Conservation (phyloP, 495 filamentous ascomycete species). For the Antarctomyces pellizariae region DNA sequence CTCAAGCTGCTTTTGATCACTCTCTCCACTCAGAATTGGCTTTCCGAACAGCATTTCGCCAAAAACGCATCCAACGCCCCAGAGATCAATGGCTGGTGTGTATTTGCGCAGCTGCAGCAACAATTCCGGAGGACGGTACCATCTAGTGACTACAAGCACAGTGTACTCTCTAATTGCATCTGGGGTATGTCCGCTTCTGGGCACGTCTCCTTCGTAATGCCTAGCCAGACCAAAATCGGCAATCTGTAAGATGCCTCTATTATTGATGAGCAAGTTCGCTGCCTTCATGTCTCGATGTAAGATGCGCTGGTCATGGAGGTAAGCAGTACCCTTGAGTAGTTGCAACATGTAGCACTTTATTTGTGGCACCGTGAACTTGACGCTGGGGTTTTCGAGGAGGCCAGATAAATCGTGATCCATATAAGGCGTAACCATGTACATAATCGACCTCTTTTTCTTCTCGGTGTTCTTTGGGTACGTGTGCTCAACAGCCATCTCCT, state of each 20-base stretch:
- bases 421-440: conserved; percentile 98
- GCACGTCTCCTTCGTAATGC: conserved; percentile 73
- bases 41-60: conserved; percentile 93
- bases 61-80: conserved; percentile 97
- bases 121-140: conserved; percentile 92
- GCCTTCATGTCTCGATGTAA: conserved; percentile 98
- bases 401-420: conserved; percentile 98
- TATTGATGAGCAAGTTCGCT: conserved; percentile 91
- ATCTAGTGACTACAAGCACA: conserved; percentile 79
- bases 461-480: conserved; percentile 39
- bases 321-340: conserved; percentile 68
- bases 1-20: conserved; percentile 70
- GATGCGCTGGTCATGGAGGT: conserved; percentile 76
- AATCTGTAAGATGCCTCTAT: conserved; percentile 81
- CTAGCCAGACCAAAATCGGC: conserved; percentile 91
- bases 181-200: conserved; percentile 53
- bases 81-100: conserved; percentile 92
- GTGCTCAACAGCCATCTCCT: conserved; percentile 89
- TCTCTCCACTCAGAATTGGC: conserved; percentile 76
- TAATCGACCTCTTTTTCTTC: conserved; percentile 60
- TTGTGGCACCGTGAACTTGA: conserved; percentile 65
- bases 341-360: conserved; percentile 98
- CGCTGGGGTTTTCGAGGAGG: conserved; percentile 78
- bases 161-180: conserved; percentile 83
- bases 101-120: conserved; percentile 68